Conservation (phyloP, 371 early-diverging fungal species). For the Rhizopus arrhizus region DNA sequence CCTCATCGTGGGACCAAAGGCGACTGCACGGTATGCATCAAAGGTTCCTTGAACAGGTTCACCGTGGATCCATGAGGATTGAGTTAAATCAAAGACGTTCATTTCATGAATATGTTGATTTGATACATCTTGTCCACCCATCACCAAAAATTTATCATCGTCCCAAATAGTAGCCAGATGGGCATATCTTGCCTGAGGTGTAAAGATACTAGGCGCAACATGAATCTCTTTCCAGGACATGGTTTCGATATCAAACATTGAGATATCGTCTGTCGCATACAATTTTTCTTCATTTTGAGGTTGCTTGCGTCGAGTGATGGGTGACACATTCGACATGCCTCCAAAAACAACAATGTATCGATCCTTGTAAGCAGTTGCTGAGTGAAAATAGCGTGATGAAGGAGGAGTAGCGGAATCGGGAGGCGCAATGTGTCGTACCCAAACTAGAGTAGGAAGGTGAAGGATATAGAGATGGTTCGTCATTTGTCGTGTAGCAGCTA, state of each 20-base stretch:
- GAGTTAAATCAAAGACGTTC: conserved; percentile 70
- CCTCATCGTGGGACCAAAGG: conserved; percentile 26
- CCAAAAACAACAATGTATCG: conserved; percentile 63
- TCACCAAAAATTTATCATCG: conserved; percentile 61
- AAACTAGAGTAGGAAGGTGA: conserved; percentile 62
- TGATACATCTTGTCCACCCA: conserved; percentile 80
- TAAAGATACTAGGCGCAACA: conserved; percentile 50
- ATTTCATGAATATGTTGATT: conserved; percentile 78
- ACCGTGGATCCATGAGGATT: conserved; percentile 66
- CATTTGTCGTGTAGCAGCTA: conserved; percentile 67
- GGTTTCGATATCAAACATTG: conserved; percentile 63
- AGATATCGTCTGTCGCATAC: conserved; percentile 68
- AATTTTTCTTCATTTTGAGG: conserved; percentile 36
- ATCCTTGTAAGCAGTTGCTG: conserved; percentile 61
- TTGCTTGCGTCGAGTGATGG: conserved; percentile 2
- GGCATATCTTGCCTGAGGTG: conserved; percentile 77
- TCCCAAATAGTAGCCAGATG: conserved; percentile 65
- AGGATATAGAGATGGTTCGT: conserved; percentile 75
- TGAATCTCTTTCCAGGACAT: conserved; percentile 63
- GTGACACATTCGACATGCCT: conserved; percentile 53
- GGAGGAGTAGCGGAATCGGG: conserved; percentile 52
- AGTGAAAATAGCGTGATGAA: conserved; percentile 76
- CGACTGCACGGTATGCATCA: conserved; percentile 77
- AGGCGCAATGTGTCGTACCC: conserved; percentile 59
- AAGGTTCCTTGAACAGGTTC: conserved; percentile 66